Evolutionary conservation across 108 stramenopile genomes (phyloP).

Genomic region (Cyclostephanos tholiformis): DNA sequence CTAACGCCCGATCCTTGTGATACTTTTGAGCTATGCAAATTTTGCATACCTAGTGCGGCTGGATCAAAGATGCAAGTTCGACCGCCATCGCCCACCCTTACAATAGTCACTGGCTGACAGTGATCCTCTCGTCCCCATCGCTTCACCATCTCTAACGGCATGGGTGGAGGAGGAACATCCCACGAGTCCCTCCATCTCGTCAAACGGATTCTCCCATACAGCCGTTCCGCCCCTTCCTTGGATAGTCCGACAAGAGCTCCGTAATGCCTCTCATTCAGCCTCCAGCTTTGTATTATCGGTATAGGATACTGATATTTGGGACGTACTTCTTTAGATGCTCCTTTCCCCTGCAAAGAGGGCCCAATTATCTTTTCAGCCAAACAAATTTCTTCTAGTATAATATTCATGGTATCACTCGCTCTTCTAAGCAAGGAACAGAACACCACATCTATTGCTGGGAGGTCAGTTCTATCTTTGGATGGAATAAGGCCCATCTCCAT

Average conservation of each 20-base stretch:
- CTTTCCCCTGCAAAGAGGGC: background rate
- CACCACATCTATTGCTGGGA: conserved; percentile 34
- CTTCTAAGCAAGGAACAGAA: conserved; percentile 32
- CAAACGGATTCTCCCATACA: conserved; percentile 28
- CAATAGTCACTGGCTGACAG: conserved; percentile 35
- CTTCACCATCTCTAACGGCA: conserved; percentile 27
- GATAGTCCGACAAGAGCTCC: conserved; percentile 36
- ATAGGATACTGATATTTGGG: conserved; percentile 33
- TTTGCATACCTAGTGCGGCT: background rate
- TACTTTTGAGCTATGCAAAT: background rate
- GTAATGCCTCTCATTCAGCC: conserved; percentile 39
- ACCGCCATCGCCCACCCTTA: conserved; percentile 12
- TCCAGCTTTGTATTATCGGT: conserved; percentile 30
- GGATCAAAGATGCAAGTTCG: conserved; percentile 4
- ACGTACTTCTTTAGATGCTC: background rate
- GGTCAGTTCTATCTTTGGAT: background rate
- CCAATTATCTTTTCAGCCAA: conserved; percentile 18
- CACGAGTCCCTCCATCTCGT: conserved; percentile 39
- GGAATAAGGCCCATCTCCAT: conserved; percentile 15
- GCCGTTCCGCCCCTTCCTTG: conserved; percentile 35
- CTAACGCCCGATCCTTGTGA: conserved; percentile 4
- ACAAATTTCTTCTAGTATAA: conserved; percentile 26
- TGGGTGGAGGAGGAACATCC: conserved; percentile 42
- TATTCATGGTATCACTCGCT: conserved; percentile 33
- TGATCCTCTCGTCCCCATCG: conserved; percentile 32